Conservation (phyloP, 352 stramenopile species). For the Aphanomyces invadans region DNA sequence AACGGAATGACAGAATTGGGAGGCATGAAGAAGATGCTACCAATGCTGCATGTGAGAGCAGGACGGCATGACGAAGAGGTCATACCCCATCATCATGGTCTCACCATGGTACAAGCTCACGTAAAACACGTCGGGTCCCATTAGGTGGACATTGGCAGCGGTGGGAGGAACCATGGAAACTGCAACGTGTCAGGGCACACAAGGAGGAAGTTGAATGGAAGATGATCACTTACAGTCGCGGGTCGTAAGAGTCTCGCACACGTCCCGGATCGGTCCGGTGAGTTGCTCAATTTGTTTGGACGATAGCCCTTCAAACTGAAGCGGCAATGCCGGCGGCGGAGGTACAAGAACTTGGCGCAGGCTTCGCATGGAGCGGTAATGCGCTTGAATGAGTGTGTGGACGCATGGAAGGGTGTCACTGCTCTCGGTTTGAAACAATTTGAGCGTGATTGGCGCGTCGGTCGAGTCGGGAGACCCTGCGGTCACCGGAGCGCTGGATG, state of each 20-base stretch:
- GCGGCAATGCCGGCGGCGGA: constrained; percentile 12
- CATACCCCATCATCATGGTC: constrained; percentile 67
- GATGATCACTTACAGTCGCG: background rate
- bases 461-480: background rate
- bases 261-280: constrained; percentile 19
- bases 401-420: constrained; percentile 14
- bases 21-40: constrained; percentile 77
- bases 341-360: constrained; percentile 14
- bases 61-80: background rate
- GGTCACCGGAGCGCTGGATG: background rate
- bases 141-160: constrained; percentile 2
- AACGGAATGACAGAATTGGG: constrained; percentile 61
- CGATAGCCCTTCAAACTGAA: constrained; percentile 15
- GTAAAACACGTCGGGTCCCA: constrained; percentile 61
- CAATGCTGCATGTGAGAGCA: background rate
- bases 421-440: background rate
- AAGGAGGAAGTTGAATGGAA: background rate
- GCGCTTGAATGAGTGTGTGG: constrained; percentile 3
- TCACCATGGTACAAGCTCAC: constrained; percentile 82
- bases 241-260: constrained; percentile 17
- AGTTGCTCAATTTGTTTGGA: constrained; percentile 10
- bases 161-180: constrained; percentile 19
- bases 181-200: background rate
- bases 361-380: constrained; percentile 17
- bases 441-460: background rate